Evolutionary conservation across 768 basidiomycete species (phyloP).

Genomic region (Tephrocybe sp.): DNA sequence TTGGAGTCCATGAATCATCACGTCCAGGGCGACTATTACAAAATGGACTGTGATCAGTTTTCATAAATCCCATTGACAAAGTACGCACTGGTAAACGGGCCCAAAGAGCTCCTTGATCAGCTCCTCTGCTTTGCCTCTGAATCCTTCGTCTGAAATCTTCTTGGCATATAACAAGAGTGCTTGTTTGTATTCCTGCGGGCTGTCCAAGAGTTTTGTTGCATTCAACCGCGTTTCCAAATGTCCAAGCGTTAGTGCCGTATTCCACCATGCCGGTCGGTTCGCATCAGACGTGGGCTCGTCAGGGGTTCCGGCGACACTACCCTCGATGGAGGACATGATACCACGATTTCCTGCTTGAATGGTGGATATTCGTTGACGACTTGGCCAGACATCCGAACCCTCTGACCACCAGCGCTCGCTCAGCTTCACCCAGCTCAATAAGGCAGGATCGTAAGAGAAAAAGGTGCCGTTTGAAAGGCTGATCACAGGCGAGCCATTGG

Average conservation of each 20-base stretch:
- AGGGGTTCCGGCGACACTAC: conserved; percentile 34
- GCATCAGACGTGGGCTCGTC: conserved; percentile 37
- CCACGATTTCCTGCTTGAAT: conserved; percentile 42
- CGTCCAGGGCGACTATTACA: conserved; percentile 61
- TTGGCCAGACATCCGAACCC: conserved; percentile 82
- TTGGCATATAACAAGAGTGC: conserved; percentile 75
- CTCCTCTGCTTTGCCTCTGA: conserved; percentile 86
- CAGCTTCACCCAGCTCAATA: conserved; percentile 71
- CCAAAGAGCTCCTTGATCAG: conserved; percentile 87
- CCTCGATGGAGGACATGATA: conserved; percentile 52
- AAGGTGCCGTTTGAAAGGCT: conserved; percentile 74
- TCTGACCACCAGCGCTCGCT: conserved; percentile 83
- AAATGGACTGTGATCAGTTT: neutral
- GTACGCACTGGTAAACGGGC: conserved; percentile 81
- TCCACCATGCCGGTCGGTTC: conserved; percentile 76
- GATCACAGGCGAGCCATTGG: conserved; percentile 79
- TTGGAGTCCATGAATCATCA: conserved; percentile 65
- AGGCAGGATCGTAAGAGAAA: conserved; percentile 72
- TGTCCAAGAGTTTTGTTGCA: conserved; percentile 72
- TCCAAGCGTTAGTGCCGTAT: conserved; percentile 75
- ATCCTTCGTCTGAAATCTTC: conserved; percentile 87
- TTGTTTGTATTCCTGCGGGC: conserved; percentile 81
- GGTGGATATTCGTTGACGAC: conserved; percentile 48
- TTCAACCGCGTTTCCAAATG: conserved; percentile 85
- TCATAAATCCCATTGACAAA: neutral